Base-by-base conservation (phyloP, 1,284 basidiomycete genomes). In the Ceratobasidium sp. region DNA sequence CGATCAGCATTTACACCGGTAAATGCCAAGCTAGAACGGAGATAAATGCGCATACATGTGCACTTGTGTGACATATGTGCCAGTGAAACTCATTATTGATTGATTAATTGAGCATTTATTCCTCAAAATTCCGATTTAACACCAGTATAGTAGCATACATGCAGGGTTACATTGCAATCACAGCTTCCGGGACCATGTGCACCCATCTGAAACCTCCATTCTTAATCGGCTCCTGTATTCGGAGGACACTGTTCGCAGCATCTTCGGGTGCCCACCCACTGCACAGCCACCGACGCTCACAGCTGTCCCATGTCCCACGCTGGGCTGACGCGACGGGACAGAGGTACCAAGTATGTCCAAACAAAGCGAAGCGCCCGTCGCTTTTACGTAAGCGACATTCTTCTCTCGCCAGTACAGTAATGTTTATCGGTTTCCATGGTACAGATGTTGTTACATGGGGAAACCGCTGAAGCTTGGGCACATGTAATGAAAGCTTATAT, bases 361-460 rank as follows among this genome's bases (percentile, higher is more conserved):
- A 66, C 64, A 66, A 66, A 27, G 38, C 44, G n/a, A 66, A 66
- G 64, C 44, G 64, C 64, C 44, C 64, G 27, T 30, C 27, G 27
- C 27, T 30, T 30, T 30, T 30, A 30, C 27, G 27, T 30, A 30
- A 30, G 27, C 64, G 44, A 66, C 44, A 44, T 66, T 66, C 20
- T 48, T 66, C 64, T 66, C 64, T 46, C 38, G 64, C 64, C 41
- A 44, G 64, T 66, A 66, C 64, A 66, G 64, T 66, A 66, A 30
- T 30, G 27, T 48, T 30, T 30, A 30, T 30, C 27, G 27, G 27
- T 30, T 30, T 30, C 27, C 27, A 30, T 30, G 27, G 27, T 30
- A 30, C 27, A 30, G 27, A 30, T 30, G 27, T 30, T 30, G 27
- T 30, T 30, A 30, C 27, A 30, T 30, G 27, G 27, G 27, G 27